Percentiles rank a stretch among this genome's conserved stretches.
These are phyloP conservation scores for Termitomyces titanicus DNA, from an alignment of 768 basidiomycete genomes.

Conservation along the genomic window DNA sequence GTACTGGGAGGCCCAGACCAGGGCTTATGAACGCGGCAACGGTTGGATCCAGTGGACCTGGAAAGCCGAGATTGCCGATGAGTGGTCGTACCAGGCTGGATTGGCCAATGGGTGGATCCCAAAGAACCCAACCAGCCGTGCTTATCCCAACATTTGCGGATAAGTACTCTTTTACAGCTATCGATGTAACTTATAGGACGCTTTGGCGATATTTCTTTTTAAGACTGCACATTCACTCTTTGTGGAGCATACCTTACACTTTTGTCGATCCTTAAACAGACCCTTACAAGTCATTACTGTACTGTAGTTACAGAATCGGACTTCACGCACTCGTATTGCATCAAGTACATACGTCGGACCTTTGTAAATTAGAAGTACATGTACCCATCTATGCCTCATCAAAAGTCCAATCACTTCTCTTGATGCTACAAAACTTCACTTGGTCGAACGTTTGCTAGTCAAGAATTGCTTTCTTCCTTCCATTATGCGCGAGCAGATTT, in stretches of 20 bases:
- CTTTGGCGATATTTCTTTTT: not conserved
- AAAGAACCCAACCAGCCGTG: slow-evolving; percentile 37
- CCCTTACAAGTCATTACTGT: not conserved
- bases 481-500: not conserved
- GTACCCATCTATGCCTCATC: too few relatives aligned
- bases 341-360: too few relatives aligned
- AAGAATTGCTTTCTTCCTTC: not conserved
- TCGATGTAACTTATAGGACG: not conserved
- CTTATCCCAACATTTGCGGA: slow-evolving; percentile 65
- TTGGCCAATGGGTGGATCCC: slow-evolving; percentile 86
- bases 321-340: not conserved
- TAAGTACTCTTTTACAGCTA: slow-evolving; percentile 15
- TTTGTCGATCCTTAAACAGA: not conserved
- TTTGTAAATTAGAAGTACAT: too few relatives aligned
- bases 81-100: slow-evolving; percentile 89
- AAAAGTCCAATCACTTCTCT: too few relatives aligned
- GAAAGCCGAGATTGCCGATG: slow-evolving; percentile 80
- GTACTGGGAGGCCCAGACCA: slow-evolving; percentile 83
- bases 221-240: not conserved
- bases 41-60: slow-evolving; percentile 86
- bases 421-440: too few relatives aligned
- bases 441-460: too few relatives aligned
- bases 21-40: slow-evolving; percentile 59
- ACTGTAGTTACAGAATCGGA: not conserved
- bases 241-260: not conserved